Percentiles rank a stretch among this genome's conserved stretches.
phyloP scores from a whole-genome alignment of 306 rosid genomes.

The Aeschynomene evenia region DNA sequence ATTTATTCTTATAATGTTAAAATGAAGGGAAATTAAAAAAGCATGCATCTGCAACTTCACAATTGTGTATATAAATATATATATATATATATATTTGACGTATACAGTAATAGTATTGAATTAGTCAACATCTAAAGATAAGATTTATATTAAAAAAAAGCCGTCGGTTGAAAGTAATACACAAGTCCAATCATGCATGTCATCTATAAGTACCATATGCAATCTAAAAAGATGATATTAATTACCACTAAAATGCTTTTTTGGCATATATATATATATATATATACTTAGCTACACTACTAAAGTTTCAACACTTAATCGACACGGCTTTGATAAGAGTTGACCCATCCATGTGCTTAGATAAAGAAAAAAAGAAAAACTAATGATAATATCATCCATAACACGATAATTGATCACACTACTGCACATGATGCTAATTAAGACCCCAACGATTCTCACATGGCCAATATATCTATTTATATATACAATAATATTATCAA shows the following conservation, averaged over 20 bases:
- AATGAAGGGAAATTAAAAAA: neutral
- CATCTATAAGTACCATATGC: too few species aligned
- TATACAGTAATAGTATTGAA: slow-evolving; percentile 16
- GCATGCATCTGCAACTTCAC: neutral
- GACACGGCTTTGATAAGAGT: slow-evolving; percentile 24
- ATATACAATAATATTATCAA: too few species aligned
- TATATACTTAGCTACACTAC: too few species aligned
- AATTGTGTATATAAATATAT: neutral
- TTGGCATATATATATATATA: too few species aligned
- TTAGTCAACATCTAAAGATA: slow-evolving; percentile 23
- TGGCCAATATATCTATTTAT: too few species aligned
- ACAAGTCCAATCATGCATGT: slow-evolving; percentile 15
- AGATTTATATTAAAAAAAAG: slow-evolving; percentile 17
- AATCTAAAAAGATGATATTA: neutral
- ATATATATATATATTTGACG: neutral
- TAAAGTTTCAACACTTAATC: slow-evolving; percentile 1
- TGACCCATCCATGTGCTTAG: slow-evolving; percentile 44
- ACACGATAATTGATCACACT: slow-evolving; percentile 4
- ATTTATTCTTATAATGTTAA: too few species aligned
- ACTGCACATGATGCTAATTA: slow-evolving; percentile 36
- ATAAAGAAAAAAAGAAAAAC: too few species aligned
- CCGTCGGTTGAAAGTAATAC: slow-evolving; percentile 15
- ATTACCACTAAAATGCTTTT: neutral
- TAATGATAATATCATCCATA: slow-evolving; percentile 1
- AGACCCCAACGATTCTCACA: slow-evolving; percentile 2